phyloP scores from a whole-genome alignment of 257 asterid species.

The Verbascum thapsus region DNA sequence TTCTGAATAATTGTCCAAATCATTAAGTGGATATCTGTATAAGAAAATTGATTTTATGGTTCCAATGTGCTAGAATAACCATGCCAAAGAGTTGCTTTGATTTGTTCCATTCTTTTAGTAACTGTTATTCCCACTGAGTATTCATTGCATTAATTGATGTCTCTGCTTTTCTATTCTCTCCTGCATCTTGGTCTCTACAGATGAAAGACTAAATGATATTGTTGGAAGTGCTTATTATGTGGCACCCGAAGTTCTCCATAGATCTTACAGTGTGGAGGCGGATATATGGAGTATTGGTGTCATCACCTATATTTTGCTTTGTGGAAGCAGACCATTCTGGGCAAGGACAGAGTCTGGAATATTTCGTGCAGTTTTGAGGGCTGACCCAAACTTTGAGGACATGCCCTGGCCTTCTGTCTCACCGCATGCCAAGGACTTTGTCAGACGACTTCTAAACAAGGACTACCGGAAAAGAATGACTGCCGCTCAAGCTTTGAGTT shows the following conservation, averaged over 20 bases:
- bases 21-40: not conserved
- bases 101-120: not conserved
- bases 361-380: conserved; percentile 91
- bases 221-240: conserved; percentile 99
- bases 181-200: conserved; percentile 39
- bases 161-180: conserved; percentile 11
- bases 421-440: conserved; percentile 83
- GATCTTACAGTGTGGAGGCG: conserved; percentile 93
- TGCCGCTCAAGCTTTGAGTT: conserved; percentile 98
- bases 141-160: conserved; percentile 12
- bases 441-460: conserved; percentile 82
- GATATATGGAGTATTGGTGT: conserved; percentile 99
- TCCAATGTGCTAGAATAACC: not conserved
- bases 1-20: conserved; percentile 3
- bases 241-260: conserved; percentile 97
- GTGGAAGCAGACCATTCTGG: conserved; percentile 99
- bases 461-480: conserved; percentile 97
- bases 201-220: conserved; percentile 92
- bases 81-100: not conserved
- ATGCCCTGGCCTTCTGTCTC: conserved; percentile 95
- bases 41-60: not conserved
- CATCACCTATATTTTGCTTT: conserved; percentile 80
- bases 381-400: conserved; percentile 91
- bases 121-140: conserved; percentile 12
- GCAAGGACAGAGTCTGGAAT: conserved; percentile 97